These are phyloP conservation scores for Sonneratia caseolaris DNA, from an alignment of 345 rosid species.

Conservation along the genomic window DNA sequence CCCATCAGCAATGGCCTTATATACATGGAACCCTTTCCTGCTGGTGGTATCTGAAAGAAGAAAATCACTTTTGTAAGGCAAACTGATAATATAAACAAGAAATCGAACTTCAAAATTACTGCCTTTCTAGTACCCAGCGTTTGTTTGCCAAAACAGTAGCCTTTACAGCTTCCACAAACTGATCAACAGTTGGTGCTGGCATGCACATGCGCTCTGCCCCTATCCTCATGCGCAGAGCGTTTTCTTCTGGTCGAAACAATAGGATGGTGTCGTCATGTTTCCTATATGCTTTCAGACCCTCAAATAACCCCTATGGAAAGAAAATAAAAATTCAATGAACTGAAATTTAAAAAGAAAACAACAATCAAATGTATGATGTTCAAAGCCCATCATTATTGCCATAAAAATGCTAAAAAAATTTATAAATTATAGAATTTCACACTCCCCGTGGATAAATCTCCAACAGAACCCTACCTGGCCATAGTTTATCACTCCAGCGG, in stretches of 20 bases:
- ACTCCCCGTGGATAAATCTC: neutral
- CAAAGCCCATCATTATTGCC: neutral
- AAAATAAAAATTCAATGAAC: neutral
- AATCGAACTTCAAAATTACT: too few species aligned
- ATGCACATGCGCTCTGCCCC: conserved; percentile 97
- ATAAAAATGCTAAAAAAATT: neutral
- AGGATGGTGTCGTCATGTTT: conserved; percentile 61
- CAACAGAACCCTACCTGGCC: conserved; percentile 53
- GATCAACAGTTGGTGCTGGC: conserved; percentile 79
- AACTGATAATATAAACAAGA: conserved; percentile 5
- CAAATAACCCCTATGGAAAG: conserved; percentile 61
- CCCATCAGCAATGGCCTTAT: conserved; percentile 93
- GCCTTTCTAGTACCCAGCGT: conserved; percentile 56
- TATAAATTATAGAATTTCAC: neutral
- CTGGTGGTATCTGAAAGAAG: conserved; percentile 65
- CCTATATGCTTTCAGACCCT: conserved; percentile 89
- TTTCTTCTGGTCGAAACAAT: conserved; percentile 88
- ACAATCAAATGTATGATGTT: neutral
- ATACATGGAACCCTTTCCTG: conserved; percentile 89
- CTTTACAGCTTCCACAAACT: conserved; percentile 86
- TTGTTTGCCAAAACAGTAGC: conserved; percentile 80
- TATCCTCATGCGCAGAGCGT: conserved; percentile 66
- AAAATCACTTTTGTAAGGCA: conserved; percentile 6
- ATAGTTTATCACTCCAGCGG: conserved; percentile 84
- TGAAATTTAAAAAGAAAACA: neutral